Conservation (phyloP, 176 grass and related monocot species). For the Saccharum spontaneum region DNA sequence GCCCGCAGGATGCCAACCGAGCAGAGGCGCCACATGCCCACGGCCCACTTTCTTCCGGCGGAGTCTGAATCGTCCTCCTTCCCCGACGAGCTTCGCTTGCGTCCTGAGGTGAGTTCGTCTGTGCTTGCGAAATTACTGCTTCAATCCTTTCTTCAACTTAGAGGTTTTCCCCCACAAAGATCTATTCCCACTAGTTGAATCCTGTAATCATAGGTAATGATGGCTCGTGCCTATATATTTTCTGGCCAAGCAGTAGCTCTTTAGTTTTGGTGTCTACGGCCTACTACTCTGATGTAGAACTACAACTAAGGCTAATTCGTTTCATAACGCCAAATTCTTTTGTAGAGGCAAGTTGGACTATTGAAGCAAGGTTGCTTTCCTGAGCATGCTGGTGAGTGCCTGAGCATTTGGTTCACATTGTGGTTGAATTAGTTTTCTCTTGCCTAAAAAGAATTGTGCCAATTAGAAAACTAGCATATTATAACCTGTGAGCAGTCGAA, state of each 20-base stretch:
- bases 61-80: slow-evolving; percentile 58
- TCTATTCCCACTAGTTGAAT: slow-evolving; percentile 7
- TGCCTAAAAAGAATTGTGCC: neutral
- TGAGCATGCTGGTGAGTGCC: slow-evolving; percentile 51
- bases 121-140: neutral
- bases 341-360: slow-evolving; percentile 68
- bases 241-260: slow-evolving; percentile 21
- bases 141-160: neutral
- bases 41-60: slow-evolving; percentile 33
- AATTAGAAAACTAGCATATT: neutral
- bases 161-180: neutral
- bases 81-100: slow-evolving; percentile 47
- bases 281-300: slow-evolving; percentile 12
- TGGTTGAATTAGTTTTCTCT: slow-evolving; percentile 18
- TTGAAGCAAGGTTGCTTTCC: slow-evolving; percentile 53
- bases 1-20: slow-evolving; percentile 81
- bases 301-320: slow-evolving; percentile 24
- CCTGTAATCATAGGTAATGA: slow-evolving; percentile 15
- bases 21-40: slow-evolving; percentile 56
- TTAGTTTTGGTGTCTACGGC: slow-evolving; percentile 1
- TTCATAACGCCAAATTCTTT: slow-evolving; percentile 34
- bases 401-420: slow-evolving; percentile 26
- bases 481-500: no score
- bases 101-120: slow-evolving; percentile 48
- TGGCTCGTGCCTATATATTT: slow-evolving; percentile 7